Evolutionary conservation across 768 basidiomycete genomes (phyloP).

Genomic region (Bullera alba): DNA sequence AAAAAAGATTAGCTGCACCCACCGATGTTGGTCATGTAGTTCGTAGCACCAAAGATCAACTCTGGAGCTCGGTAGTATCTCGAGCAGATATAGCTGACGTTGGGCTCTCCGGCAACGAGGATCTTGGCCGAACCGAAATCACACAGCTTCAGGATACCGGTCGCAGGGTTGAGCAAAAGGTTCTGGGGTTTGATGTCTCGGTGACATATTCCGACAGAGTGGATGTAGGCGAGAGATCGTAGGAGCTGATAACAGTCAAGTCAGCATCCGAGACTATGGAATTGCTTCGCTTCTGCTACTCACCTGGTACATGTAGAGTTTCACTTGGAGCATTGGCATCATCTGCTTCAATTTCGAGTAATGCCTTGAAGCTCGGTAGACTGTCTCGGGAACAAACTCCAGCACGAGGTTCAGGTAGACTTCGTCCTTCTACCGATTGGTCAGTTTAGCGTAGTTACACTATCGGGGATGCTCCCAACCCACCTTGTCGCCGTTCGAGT

Average conservation of each 20-base stretch:
- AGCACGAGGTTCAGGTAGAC: constrained; percentile 98
- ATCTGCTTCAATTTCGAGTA: constrained; percentile 99
- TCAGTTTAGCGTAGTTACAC: neutral
- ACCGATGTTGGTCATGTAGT: constrained; percentile 99
- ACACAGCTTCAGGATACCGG: constrained; percentile 93
- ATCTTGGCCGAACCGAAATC: constrained; percentile 99
- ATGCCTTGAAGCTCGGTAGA: constrained; percentile 96
- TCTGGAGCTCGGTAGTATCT: constrained; percentile 99
- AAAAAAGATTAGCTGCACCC: constrained; percentile 38
- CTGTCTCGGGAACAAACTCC: constrained; percentile 98
- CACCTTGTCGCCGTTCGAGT: constrained; percentile 99
- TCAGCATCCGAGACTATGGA: neutral
- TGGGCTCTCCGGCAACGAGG: constrained; percentile 92
- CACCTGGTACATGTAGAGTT: constrained; percentile 88
- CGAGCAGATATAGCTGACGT: constrained; percentile 99
- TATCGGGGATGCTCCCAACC: constrained; percentile 18
- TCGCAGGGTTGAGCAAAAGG: constrained; percentile 89
- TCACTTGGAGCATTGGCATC: constrained; percentile 99
- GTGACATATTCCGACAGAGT: constrained; percentile 98
- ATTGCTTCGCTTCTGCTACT: constrained; percentile 1
- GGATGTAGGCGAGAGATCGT: constrained; percentile 97
- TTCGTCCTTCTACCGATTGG: constrained; percentile 81
- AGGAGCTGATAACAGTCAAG: constrained; percentile 59
- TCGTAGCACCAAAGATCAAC: constrained; percentile 98
- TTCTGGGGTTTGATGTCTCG: constrained; percentile 99